Evolutionary conservation across 176 grass and related monocot species (phyloP), one percentile per base, ranked within the genome.

Genomic region (Paspalum notatum): DNA sequence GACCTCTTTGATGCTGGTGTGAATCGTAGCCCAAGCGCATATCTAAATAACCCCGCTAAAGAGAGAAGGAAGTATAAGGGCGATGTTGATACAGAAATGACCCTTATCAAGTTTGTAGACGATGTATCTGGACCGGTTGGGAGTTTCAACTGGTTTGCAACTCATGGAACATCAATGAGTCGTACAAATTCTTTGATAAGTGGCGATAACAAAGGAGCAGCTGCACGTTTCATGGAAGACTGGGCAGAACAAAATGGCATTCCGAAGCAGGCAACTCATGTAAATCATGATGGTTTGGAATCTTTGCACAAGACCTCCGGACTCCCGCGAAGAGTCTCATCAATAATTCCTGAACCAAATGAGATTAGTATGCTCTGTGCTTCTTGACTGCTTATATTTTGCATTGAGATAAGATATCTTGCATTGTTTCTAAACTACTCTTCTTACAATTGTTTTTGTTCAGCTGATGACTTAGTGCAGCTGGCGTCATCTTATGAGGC

Each of bases 81-180:
- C 56, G 84, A 99, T 61, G 92, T 99, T 80, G 96, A 99, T 79
- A 95, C 78, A 89, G 78, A 82, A 88, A 99, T 99, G 96, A 98
- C 92, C 16, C 74, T 95, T 2, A 64, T 99, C 46, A 99, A 95
- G 89, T 99, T 99, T 88, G 86, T 95, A 71, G 90, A 91, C 79
- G 79, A 99, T 71, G 68, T 91, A 78, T 50, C 83, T 66, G 96
- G 96, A 49, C 84, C 90, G 27, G 43, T 95, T 84, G 96, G 96
- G 58, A 99, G 90, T 85, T 99, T 99, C 74, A 95, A 93, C 74
- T 99, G 92, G 96, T 99, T 95, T 81, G 92, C 96, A 73, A 99
- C 96, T 64, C 96, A 99, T 59, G 96, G 92, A 65, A 99, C 96
- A 44, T 99, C 96, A 43, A 99, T 95, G 96, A 95, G 96, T 81